Conservation (phyloP, 1,284 basidiomycete species). For the Phaffia rhodozyma region DNA sequence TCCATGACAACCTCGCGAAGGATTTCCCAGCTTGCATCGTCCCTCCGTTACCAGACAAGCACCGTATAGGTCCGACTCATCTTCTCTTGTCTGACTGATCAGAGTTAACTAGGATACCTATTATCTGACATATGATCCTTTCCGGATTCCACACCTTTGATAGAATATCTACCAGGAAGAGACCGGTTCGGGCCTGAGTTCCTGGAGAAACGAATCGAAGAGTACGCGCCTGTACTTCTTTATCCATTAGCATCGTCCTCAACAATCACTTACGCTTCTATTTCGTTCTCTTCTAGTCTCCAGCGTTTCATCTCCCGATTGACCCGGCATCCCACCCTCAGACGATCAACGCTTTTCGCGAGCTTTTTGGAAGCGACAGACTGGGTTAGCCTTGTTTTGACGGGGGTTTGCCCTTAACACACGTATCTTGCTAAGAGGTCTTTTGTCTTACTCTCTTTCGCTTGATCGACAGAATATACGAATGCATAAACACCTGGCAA, state of each 20-base stretch:
- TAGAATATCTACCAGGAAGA: constrained; percentile 84
- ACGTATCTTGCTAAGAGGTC: no score
- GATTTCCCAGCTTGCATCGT: constrained; percentile 96
- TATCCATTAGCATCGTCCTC: constrained; percentile 1
- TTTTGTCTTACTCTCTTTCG: not conserved
- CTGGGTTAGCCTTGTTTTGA: constrained; percentile 59
- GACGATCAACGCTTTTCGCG: constrained; percentile 73
- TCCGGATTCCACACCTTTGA: constrained; percentile 5
- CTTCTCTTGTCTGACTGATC: not conserved
- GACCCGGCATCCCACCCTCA: constrained; percentile 85
- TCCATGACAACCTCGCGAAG: constrained; percentile 73
- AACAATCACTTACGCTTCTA: not conserved
- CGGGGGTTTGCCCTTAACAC: not conserved
- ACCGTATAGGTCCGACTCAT: constrained; percentile 63
- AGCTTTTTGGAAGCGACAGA: constrained; percentile 93
- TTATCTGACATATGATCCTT: not conserved
- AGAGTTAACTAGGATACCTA: not conserved
- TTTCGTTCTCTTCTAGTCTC: constrained; percentile 44
- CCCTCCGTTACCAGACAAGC: constrained; percentile 91
- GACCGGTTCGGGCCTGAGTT: constrained; percentile 96
- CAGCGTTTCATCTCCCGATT: constrained; percentile 86
- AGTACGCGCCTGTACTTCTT: constrained; percentile 46
- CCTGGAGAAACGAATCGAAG: constrained; percentile 76
- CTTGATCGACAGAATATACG: constrained; percentile 57
- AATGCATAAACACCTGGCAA: constrained; percentile 85